A percentile compares a stretch with the other conserved stretches of the same genome.
Conservation (phyloP, 2,329 filamentous ascomycete species). For the Penicillium sp. region DNA sequence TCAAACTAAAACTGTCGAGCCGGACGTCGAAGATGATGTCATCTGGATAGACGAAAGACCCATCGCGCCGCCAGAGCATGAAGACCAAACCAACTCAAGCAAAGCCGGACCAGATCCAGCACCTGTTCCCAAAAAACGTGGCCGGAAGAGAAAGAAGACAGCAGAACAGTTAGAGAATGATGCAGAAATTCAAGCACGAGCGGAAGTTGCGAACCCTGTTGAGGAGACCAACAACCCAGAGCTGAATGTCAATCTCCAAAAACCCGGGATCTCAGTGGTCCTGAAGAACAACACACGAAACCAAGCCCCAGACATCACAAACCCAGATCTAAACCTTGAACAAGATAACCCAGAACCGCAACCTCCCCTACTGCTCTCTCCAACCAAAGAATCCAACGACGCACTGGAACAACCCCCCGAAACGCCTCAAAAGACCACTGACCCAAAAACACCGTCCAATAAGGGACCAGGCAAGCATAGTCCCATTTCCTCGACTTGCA, state of each 20-base stretch:
- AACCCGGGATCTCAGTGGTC: neutral
- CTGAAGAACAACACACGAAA: neutral
- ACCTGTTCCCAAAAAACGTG: conserved; percentile 47
- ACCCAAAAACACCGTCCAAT: conserved; percentile 15
- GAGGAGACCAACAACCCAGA: conserved; percentile 1
- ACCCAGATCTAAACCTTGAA: neutral
- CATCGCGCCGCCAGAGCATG: conserved; percentile 15
- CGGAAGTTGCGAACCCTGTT: neutral
- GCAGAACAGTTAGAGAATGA: conserved; percentile 26
- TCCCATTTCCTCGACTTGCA: conserved; percentile 44
- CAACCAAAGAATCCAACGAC: neutral
- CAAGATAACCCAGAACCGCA: neutral
- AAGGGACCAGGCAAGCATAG: conserved; percentile 47
- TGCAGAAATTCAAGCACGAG: neutral
- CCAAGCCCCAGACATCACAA: neutral
- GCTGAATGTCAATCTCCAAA: neutral
- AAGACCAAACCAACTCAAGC: neutral
- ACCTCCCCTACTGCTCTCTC: neutral
- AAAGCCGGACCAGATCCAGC: conserved; percentile 5
- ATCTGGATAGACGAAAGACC: conserved; percentile 46
- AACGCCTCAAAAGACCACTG: conserved; percentile 22
- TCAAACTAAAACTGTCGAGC: conserved; percentile 33
- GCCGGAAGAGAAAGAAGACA: conserved; percentile 47
- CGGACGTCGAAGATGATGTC: conserved; percentile 46
- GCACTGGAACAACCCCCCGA: conserved; percentile 11